Percentiles rank a stretch among this genome's conserved stretches.
phyloP scores from a whole-genome alignment of 129 eudicot species.

The Silybum marianum region DNA sequence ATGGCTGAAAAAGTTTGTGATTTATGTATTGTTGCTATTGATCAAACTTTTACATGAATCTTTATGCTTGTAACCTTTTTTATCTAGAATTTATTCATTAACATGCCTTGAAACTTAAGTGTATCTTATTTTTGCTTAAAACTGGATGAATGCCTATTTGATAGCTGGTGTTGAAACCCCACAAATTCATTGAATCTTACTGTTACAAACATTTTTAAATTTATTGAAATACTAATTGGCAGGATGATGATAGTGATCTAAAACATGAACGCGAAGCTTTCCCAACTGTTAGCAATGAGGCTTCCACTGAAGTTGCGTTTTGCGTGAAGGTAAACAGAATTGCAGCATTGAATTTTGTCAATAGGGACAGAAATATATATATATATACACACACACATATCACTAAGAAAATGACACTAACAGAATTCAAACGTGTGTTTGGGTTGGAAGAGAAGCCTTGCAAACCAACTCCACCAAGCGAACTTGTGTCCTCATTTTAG shows the following conservation, averaged over 20 bases:
- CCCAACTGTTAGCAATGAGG: conserved; percentile 73
- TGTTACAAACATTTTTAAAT: background rate
- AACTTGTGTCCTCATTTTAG: too few species aligned
- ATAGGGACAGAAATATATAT: background rate
- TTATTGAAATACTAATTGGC: conserved; percentile 12
- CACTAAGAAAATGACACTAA: too few species aligned
- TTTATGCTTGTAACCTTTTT: background rate
- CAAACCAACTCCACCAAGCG: too few species aligned
- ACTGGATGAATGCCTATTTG: background rate
- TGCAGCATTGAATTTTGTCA: background rate
- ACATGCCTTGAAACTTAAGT: background rate
- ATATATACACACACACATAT: too few species aligned
- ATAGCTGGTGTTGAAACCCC: background rate
- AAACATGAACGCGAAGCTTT: conserved; percentile 78
- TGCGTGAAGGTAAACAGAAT: conserved; percentile 68
- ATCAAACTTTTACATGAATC: conserved; percentile 9
- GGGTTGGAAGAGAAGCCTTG: too few species aligned
- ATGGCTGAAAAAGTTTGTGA: background rate
- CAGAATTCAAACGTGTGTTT: too few species aligned
- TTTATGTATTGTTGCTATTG: background rate
- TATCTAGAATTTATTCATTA: background rate
- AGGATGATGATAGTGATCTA: conserved; percentile 96
- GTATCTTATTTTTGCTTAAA: background rate
- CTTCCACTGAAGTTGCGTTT: conserved; percentile 80
- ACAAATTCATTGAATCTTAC: conserved; percentile 1